Base-by-base conservation (phyloP, 345 rosid genomes). In the Eutrema yunnanense region DNA sequence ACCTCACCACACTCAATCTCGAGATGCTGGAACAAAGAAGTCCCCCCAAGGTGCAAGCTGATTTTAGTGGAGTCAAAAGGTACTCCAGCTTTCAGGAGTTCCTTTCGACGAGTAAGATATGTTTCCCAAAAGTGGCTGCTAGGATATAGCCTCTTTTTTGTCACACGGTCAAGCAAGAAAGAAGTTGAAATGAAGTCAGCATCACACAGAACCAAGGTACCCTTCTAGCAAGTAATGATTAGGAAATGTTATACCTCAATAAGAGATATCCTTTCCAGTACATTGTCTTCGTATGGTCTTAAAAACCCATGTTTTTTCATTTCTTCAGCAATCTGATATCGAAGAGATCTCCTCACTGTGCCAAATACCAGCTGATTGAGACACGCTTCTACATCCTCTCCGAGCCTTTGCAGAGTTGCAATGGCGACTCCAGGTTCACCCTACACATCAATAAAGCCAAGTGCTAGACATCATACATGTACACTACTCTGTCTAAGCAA, bases 291-390 rank as follows among this genome's bases (percentile, higher is more conserved):
- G 82, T 79, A 78, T 70, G 87, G 86, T 82, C 88, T 92, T 67
- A 95, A 71, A 73, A 80, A 92, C 66, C 93, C 88, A 73, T 78
- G 83, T 77, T 82, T 87, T 75, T 77, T 86, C 90, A 87, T 86
- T 78, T 92, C 97, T 69, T 90, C 96, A 6, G 83, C 84, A 73
- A 95, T 75, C 85, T 89, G 92, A 58, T 74, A 61, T 42, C 93
- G 92, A 68, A 95, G 81, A 70, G 88, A 87, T 80, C 87, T 87
- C 81, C 97, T 87, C 71, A 88, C 85, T 9, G 97, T 86, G 75
- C 99, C 97, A 82, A 92, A 90, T 53, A 89, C 80, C 73, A 95
- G 86, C 82, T 95, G 88, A 86, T 85, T 95, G 67, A 95, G 90
- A 79, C 93, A 86, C 65, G 80, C 71, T 81, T 86, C 94, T 59